Base-by-base conservation (phyloP, 2,329 filamentous ascomycete species). In the Intubia oerlemansii region DNA sequence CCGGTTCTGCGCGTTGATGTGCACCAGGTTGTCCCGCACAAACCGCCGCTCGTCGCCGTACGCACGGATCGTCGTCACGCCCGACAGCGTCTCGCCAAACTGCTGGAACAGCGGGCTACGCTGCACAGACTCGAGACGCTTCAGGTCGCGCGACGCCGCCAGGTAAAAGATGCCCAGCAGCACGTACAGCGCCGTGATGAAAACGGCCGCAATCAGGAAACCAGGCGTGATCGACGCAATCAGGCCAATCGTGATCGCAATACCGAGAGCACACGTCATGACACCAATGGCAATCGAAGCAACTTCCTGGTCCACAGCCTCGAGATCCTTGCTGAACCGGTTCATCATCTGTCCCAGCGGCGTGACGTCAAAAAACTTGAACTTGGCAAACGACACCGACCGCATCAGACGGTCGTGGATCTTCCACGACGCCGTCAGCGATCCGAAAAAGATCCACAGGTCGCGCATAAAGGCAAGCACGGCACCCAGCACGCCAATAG, bases 311-410 rank as follows among this genome's bases (percentile, higher is more conserved):
- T 98, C 88, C 13, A 98, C 64, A 9, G 82, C 72, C 48, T 98
- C 84, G 10, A 98, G 66, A 47, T 98, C 88, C 51, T 95, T 95
- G 47, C 85, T 95, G 54, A 98, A 98, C 13, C 88, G 71, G 51
- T 98, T 98, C 74, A 95, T 95, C 42, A 98, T 62, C 50, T 93
- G 85, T 10, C 88, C 88, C 1, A 95, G 65, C 3, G 88, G 88
- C 1, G 88, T 98, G 2, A 85, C 77, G 44, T 98, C 88, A 44
- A 98, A 98, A 55, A 98, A 98, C 45, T 79, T 82, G 59, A 98
- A 95, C 46, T 82, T 85, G 17, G 88, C 88, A 39, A 84, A 71
- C 10, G 80, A 76, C 15, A 98, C 70, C 2, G 76, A 62, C 17
- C 66, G 61, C 47, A 98, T 75, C 31, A 98, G 58, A 20, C 66